phyloP scores from a whole-genome alignment of 106 monocot genomes.

The Platanthera guangdongensis region DNA sequence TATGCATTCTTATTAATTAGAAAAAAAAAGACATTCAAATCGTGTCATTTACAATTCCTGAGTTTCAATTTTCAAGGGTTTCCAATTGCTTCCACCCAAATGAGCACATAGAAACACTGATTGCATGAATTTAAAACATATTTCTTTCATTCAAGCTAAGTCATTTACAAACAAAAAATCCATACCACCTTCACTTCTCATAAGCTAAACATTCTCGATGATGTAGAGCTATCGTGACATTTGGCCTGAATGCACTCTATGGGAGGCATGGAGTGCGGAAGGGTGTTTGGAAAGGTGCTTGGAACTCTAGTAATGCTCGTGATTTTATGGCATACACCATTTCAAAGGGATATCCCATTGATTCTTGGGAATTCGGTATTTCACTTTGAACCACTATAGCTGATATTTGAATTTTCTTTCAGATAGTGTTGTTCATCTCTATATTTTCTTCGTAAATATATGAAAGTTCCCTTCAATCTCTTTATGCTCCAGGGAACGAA shows the following conservation, averaged over 20 bases:
- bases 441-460: not conserved
- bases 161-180: not conserved
- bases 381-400: not conserved
- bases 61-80: too few relatives aligned
- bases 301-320: slow-evolving; percentile 80
- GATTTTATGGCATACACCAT: slow-evolving; percentile 80
- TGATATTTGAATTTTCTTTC: not conserved
- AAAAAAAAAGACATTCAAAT: too few relatives aligned
- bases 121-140: not conserved
- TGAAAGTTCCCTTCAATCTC: not conserved
- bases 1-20: too few relatives aligned
- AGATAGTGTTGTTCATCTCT: not conserved
- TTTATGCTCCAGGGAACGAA: slow-evolving; percentile 70
- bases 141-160: not conserved
- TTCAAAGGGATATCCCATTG: slow-evolving; percentile 73
- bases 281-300: slow-evolving; percentile 46
- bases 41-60: too few relatives aligned
- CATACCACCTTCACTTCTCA: not conserved
- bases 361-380: slow-evolving; percentile 99
- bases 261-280: slow-evolving; percentile 41
- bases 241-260: slow-evolving; percentile 82
- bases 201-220: not conserved
- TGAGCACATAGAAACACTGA: not conserved
- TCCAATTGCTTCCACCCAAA: too few relatives aligned
- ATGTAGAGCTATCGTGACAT: slow-evolving; percentile 76